Evolutionary conservation across 1,139 yeast genomes (phyloP).

Genomic region (Yamadazyma dushanensis): DNA sequence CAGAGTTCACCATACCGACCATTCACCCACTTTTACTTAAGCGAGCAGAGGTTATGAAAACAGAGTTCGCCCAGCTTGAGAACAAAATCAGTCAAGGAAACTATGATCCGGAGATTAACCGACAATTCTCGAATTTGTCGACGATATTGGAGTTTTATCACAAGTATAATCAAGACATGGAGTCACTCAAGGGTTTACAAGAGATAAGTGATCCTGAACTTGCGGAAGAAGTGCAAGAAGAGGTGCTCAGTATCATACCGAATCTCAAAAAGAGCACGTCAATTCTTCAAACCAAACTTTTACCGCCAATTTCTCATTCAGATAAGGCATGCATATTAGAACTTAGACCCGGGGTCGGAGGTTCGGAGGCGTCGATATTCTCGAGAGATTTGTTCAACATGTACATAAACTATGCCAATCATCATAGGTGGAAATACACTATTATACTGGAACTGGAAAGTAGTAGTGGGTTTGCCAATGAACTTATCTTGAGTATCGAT

Average conservation of each 20-base stretch:
- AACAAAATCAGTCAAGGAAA: conserved; percentile 43
- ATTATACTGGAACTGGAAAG: conserved; percentile 64
- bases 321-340: conserved; percentile 82
- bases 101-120: conserved; percentile 58
- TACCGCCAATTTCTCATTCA: conserved; percentile 77
- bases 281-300: conserved; percentile 54
- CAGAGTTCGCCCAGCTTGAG: conserved; percentile 53
- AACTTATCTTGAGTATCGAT: conserved; percentile 74
- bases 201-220: conserved; percentile 30
- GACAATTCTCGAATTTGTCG: conserved; percentile 55
- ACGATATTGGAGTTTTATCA: conserved; percentile 52
- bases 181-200: conserved; percentile 35
- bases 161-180: conserved; percentile 43
- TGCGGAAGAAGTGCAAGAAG: conserved; percentile 25
- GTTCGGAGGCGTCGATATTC: conserved; percentile 87
- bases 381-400: conserved; percentile 76
- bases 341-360: conserved; percentile 95
- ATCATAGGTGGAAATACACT: conserved; percentile 65
- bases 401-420: conserved; percentile 73
- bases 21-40: conserved; percentile 64
- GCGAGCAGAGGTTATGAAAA: conserved; percentile 55
- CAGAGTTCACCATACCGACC: conserved; percentile 15
- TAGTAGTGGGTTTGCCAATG: conserved; percentile 61
- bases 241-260: conserved; percentile 35
- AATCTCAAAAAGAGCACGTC: conserved; percentile 34